A percentile compares a stretch with the other conserved stretches of the same genome.
These are phyloP conservation scores for Globisporangium paddicum DNA, from an alignment of 352 stramenopile genomes.

Conservation along the genomic window DNA sequence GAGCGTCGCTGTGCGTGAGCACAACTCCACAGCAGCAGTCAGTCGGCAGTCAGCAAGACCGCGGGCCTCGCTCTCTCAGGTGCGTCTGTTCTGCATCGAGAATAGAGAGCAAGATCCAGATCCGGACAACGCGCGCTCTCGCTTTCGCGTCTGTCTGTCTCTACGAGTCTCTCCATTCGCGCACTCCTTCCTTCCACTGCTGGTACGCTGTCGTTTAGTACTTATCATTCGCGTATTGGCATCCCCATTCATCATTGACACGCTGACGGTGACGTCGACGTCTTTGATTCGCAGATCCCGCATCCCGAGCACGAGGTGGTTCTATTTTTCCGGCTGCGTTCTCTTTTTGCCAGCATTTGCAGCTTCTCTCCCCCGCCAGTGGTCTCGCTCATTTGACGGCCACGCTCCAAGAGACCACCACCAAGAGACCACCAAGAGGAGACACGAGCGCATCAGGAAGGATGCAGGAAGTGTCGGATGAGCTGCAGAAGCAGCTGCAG, in stretches of 20 bases:
- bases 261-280: neutral
- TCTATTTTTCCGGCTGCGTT: no score
- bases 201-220: no score
- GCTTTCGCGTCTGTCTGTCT: constrained; percentile 1
- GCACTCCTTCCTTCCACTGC: neutral
- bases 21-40: neutral
- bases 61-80: neutral
- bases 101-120: constrained; percentile 1
- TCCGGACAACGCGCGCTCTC: neutral
- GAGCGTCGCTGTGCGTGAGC: no score
- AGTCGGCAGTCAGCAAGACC: neutral
- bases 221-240: no score
- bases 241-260: no score
- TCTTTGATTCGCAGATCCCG: constrained; percentile 1
- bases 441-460: neutral
- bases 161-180: neutral
- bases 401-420: neutral
- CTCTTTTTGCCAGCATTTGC: neutral
- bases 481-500: constrained; percentile 76
- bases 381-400: neutral
- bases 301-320: neutral
- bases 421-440: no score
- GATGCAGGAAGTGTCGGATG: constrained; percentile 44
- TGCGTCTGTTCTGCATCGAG: no score
- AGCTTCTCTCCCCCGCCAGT: neutral